These are phyloP conservation scores for Diaporthe sp. DNA, from an alignment of 2,329 filamentous ascomycete genomes.

Conservation along the genomic window DNA sequence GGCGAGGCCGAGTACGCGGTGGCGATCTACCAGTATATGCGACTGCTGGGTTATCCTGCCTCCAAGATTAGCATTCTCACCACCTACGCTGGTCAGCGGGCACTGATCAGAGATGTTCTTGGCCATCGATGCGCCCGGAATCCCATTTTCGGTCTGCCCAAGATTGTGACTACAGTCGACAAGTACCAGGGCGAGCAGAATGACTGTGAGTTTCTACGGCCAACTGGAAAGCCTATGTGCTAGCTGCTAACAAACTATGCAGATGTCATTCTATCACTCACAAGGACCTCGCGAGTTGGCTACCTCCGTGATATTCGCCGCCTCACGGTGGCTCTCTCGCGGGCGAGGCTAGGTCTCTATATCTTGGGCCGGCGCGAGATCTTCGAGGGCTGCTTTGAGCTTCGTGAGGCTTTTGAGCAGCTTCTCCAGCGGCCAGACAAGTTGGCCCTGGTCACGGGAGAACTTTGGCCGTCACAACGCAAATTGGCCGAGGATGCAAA, in stretches of 20 bases:
- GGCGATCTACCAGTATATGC: slow-evolving; percentile 97
- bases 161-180: slow-evolving; percentile 93
- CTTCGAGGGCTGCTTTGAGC: slow-evolving; percentile 89
- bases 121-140: slow-evolving; percentile 85
- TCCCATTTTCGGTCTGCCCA: slow-evolving; percentile 87
- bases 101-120: slow-evolving; percentile 88
- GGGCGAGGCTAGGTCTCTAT: slow-evolving; percentile 91
- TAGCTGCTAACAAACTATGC: slow-evolving; percentile 31
- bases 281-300: slow-evolving; percentile 86
- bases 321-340: slow-evolving; percentile 92
- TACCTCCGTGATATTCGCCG: slow-evolving; percentile 94
- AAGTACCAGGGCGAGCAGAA: slow-evolving; percentile 99
- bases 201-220: slow-evolving; percentile 76
- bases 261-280: slow-evolving; percentile 95
- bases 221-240: not conserved
- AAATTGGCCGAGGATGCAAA: slow-evolving; percentile 55
- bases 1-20: slow-evolving; percentile 98
- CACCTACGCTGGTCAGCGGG: slow-evolving; percentile 92
- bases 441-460: slow-evolving; percentile 82
- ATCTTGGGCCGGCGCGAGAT: slow-evolving; percentile 88
- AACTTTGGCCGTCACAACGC: slow-evolving; percentile 82
- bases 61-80: slow-evolving; percentile 87
- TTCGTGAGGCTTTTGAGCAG: slow-evolving; percentile 85
- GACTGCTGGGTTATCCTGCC: slow-evolving; percentile 90
- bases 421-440: slow-evolving; percentile 84